These are phyloP conservation scores for Podila minutissima DNA, from an alignment of 192 early-diverging fungal genomes.

Conservation along the genomic window DNA sequence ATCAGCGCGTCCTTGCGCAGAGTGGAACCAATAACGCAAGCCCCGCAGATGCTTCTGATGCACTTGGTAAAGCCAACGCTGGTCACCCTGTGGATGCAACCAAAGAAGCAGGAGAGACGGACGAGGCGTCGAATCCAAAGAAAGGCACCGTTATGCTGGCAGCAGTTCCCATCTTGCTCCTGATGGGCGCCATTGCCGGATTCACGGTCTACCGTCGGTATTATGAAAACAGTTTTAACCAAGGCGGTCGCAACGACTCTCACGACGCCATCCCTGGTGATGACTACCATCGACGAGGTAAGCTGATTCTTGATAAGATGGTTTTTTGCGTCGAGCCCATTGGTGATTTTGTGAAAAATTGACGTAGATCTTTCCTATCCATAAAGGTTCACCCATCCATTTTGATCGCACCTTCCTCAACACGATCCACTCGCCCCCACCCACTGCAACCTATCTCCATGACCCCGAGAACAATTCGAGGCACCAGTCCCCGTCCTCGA, in stretches of 20 bases:
- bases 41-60: constrained; percentile 3
- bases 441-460: constrained; percentile 28
- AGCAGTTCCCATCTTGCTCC: constrained; percentile 22
- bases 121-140: constrained; percentile 1
- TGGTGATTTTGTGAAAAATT: no score
- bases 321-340: no score
- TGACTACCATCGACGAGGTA: constrained; percentile 32
- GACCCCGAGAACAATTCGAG: constrained; percentile 30
- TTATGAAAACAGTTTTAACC: constrained; percentile 30
- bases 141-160: constrained; percentile 23
- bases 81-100: constrained; percentile 10
- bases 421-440: constrained; percentile 29
- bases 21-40: neutral
- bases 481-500: constrained; percentile 15
- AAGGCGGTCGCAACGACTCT: constrained; percentile 24
- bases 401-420: constrained; percentile 46
- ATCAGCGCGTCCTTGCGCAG: constrained; percentile 14
- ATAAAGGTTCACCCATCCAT: constrained; percentile 36
- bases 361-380: neutral
- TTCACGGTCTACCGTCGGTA: constrained; percentile 38
- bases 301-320: neutral
- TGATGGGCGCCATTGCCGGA: constrained; percentile 41
- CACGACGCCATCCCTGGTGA: constrained; percentile 16
- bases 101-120: neutral
- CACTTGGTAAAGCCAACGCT: constrained; percentile 17